phyloP scores from a whole-genome alignment of 768 basidiomycete genomes.

The Amanita rimosa region DNA sequence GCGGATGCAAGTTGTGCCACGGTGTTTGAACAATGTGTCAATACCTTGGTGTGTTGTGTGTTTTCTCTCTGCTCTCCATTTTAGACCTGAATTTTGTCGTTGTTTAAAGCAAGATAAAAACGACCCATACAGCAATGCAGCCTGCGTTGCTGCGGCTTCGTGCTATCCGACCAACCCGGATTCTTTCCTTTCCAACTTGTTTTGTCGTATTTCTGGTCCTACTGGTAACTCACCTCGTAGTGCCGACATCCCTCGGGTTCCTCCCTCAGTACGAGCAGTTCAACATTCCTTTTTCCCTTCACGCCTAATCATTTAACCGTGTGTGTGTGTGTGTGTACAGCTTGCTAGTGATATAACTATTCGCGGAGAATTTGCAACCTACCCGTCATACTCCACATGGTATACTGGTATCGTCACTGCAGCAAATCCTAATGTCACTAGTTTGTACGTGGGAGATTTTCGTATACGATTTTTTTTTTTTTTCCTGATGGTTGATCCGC shows the following conservation, averaged over 20 bases:
- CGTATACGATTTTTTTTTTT: too few relatives aligned
- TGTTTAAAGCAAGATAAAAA: background rate
- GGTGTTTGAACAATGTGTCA: conserved; percentile 8
- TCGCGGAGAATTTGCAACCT: background rate
- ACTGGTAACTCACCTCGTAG: conserved; percentile 3
- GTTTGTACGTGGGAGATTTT: conserved; percentile 1
- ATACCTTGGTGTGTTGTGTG: conserved; percentile 5
- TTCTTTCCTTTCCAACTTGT: conserved; percentile 7
- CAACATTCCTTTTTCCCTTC: too few relatives aligned
- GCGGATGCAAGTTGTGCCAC: conserved; percentile 8
- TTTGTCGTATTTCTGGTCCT: conserved; percentile 7
- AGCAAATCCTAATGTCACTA: conserved; percentile 3
- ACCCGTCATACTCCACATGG: conserved; percentile 5
- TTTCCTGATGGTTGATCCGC: background rate
- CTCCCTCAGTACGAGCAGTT: background rate
- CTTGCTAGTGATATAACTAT: conserved; percentile 2
- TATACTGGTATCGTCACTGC: conserved; percentile 2
- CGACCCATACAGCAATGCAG: conserved; percentile 6
- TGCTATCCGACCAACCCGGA: conserved; percentile 9
- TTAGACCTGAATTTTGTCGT: background rate
- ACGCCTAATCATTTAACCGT: background rate
- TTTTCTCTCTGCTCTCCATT: too few relatives aligned
- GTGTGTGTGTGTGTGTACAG: too few relatives aligned
- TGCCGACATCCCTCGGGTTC: background rate
- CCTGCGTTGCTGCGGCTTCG: conserved; percentile 9